phyloP scores from a whole-genome alignment of 2,329 filamentous ascomycete species.

The Fusarium begoniae region DNA sequence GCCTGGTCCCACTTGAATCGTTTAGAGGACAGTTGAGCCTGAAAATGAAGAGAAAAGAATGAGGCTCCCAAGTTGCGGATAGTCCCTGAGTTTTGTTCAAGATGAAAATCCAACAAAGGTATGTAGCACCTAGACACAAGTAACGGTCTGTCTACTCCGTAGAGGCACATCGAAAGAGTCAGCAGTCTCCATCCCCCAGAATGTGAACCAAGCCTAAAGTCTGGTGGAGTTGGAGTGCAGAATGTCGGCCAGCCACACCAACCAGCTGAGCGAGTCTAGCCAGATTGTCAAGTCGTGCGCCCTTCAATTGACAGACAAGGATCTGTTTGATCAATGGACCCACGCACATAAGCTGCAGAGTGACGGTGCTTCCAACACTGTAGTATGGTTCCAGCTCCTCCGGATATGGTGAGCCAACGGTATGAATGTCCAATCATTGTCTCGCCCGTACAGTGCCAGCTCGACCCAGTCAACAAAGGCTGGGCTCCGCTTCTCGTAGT shows the following conservation, averaged over 20 bases:
- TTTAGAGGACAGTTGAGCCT: slow-evolving; percentile 6
- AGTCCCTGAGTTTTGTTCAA: slow-evolving; percentile 41
- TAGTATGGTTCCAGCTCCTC: neutral
- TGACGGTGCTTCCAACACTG: slow-evolving; percentile 31
- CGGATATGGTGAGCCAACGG: neutral
- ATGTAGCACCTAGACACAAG: neutral
- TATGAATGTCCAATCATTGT: slow-evolving; percentile 9
- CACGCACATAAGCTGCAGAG: slow-evolving; percentile 13
- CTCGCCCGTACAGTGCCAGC: slow-evolving; percentile 24
- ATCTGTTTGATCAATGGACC: slow-evolving; percentile 28
- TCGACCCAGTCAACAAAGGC: slow-evolving; percentile 1
- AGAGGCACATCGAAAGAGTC: slow-evolving; percentile 23
- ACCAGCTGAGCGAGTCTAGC: slow-evolving; percentile 34
- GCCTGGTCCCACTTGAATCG: slow-evolving; percentile 22
- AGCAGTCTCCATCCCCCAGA: slow-evolving; percentile 22
- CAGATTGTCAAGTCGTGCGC: slow-evolving; percentile 41
- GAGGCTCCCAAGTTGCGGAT: slow-evolving; percentile 19
- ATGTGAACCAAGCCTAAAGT: slow-evolving; percentile 6
- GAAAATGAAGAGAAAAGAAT: slow-evolving; percentile 17
- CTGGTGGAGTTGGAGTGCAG: slow-evolving; percentile 26
- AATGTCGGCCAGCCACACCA: slow-evolving; percentile 33
- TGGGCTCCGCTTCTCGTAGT: slow-evolving; percentile 43
- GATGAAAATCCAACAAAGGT: slow-evolving; percentile 2
- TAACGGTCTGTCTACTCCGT: slow-evolving; percentile 6
- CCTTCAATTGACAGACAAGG: slow-evolving; percentile 44